These are phyloP conservation scores for Allomyces macrogynus DNA, from an alignment of 192 early-diverging fungal species.

Conservation along the genomic window DNA sequence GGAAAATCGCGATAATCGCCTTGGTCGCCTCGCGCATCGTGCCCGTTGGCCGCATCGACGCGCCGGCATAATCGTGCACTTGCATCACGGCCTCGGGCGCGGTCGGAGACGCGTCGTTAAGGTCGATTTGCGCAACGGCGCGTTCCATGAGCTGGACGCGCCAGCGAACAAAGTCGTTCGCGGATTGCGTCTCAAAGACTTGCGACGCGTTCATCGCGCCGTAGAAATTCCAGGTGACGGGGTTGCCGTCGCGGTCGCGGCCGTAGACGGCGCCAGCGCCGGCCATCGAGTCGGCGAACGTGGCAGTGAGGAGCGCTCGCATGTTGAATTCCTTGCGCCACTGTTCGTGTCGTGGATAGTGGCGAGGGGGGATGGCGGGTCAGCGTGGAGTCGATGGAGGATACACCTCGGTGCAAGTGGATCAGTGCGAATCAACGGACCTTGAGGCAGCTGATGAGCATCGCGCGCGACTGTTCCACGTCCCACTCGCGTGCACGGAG, in stretches of 20 bases:
- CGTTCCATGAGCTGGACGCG: slow-evolving; percentile 15
- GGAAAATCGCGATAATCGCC: slow-evolving; percentile 13
- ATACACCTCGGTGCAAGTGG: too few species aligned
- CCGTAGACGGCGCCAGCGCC: slow-evolving; percentile 9
- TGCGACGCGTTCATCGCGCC: background rate
- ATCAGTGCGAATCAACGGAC: too few species aligned
- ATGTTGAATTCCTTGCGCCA: slow-evolving; percentile 15
- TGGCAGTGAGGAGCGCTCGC: slow-evolving; percentile 3
- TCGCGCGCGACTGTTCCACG: slow-evolving; percentile 7
- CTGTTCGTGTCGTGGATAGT: slow-evolving; percentile 1
- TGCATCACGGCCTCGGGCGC: slow-evolving; percentile 3
- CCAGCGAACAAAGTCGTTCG: slow-evolving; percentile 14
- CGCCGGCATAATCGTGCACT: slow-evolving; percentile 11
- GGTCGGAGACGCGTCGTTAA: background rate
- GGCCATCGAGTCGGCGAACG: slow-evolving; percentile 5
- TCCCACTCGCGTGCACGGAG: slow-evolving; percentile 14
- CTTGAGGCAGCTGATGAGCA: slow-evolving; percentile 6
- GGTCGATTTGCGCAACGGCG: slow-evolving; percentile 13
- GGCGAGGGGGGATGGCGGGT: too few species aligned
- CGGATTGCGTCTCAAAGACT: slow-evolving; percentile 1
- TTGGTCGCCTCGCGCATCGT: slow-evolving; percentile 12
- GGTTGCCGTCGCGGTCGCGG: slow-evolving; percentile 6
- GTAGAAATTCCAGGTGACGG: slow-evolving; percentile 16
- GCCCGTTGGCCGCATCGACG: slow-evolving; percentile 5
- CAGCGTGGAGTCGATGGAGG: too few species aligned